phyloP scores from a whole-genome alignment of 768 basidiomycete genomes.

The Exsudoporus frostii region DNA sequence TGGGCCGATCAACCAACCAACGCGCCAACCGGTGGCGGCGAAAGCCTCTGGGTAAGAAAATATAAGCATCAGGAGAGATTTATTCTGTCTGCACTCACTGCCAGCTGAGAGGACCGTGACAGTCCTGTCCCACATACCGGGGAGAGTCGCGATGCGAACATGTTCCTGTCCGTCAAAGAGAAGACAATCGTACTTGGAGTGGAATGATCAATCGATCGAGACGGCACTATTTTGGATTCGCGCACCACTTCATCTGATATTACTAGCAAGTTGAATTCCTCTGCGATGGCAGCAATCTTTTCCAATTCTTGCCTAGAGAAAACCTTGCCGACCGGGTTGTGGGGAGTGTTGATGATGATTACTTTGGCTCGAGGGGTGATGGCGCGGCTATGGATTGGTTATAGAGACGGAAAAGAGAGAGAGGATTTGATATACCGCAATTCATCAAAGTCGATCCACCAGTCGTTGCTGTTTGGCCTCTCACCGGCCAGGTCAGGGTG shows the following conservation, averaged over 20 bases:
- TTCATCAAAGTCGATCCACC: constrained; percentile 90
- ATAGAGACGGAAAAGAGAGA: neutral
- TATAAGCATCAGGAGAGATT: neutral
- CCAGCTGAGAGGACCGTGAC: constrained; percentile 95
- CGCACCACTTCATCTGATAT: constrained; percentile 96
- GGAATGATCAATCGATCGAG: neutral
- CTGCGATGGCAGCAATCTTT: constrained; percentile 79
- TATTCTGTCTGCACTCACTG: constrained; percentile 48
- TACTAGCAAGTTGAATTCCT: constrained; percentile 89
- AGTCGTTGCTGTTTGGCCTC: constrained; percentile 65
- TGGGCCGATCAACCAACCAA: constrained; percentile 95
- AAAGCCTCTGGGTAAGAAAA: constrained; percentile 68
- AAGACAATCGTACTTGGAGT: constrained; percentile 82
- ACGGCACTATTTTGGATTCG: neutral
- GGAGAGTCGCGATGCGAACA: constrained; percentile 88
- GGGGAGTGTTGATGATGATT: constrained; percentile 94
- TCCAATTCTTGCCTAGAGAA: constrained; percentile 83
- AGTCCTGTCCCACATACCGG: constrained; percentile 98
- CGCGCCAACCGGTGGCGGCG: constrained; percentile 95
- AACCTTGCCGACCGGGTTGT: constrained; percentile 98
- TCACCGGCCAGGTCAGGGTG: constrained; percentile 68
- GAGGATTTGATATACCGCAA: constrained; percentile 51
- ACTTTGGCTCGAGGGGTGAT: constrained; percentile 90
- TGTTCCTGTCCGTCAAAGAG: constrained; percentile 88
- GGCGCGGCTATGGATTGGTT: constrained; percentile 51